These are phyloP conservation scores for Haplosporangium gracile DNA, from an alignment of 192 early-diverging fungal species.

Conservation along the genomic window DNA sequence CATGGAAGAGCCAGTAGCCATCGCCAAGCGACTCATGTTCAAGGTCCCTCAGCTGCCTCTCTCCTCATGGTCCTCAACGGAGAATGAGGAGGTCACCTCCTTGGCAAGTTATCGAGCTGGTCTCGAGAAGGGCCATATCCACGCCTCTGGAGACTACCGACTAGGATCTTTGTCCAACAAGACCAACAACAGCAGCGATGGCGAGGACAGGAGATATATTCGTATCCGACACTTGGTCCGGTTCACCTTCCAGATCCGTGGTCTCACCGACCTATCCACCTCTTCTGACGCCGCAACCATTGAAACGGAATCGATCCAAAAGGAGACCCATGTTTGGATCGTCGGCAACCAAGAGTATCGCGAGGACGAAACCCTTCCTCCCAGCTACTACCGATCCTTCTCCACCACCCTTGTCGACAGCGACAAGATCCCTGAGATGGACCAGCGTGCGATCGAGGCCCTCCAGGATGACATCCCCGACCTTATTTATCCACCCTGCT, in stretches of 20 bases:
- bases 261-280: not conserved
- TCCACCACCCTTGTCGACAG: conserved; percentile 32
- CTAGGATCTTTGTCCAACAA: not conserved
- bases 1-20: conserved; percentile 19
- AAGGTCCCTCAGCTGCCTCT: conserved; percentile 37
- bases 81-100: not conserved
- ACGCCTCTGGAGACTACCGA: conserved; percentile 21
- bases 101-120: not conserved
- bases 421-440: conserved; percentile 41
- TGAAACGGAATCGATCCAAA: conserved; percentile 4
- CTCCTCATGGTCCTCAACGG: conserved; percentile 10
- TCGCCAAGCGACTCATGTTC: conserved; percentile 44
- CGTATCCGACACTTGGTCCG: conserved; percentile 30
- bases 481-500: conserved; percentile 11
- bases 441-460: conserved; percentile 40
- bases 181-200: not conserved
- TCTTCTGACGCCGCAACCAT: not conserved
- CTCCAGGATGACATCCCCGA: conserved; percentile 19
- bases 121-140: conserved; percentile 34
- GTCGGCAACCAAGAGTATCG: conserved; percentile 41
- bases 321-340: conserved; percentile 29
- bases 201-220: not conserved
- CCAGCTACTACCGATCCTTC: conserved; percentile 52
- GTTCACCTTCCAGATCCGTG: conserved; percentile 16
- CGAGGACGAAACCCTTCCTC: conserved; percentile 32